Evolutionary conservation across 805 yeast species (phyloP).

Genomic region (Yamadazyma sp.): DNA sequence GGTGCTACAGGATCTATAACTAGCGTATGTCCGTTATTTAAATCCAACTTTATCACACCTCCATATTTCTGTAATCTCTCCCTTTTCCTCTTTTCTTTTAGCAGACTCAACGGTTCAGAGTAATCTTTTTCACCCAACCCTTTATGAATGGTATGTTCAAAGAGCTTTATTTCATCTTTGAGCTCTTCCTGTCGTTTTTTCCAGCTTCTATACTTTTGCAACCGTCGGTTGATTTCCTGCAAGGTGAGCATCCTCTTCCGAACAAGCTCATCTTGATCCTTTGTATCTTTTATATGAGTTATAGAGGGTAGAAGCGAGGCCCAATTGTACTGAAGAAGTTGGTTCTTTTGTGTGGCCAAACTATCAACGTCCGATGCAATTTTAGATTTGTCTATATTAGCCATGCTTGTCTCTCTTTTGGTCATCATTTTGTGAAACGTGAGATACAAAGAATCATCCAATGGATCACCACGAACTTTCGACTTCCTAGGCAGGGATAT

Average conservation of each 20-base stretch:
- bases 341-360: constrained; percentile 42
- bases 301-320: constrained; percentile 42
- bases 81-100: constrained; percentile 23
- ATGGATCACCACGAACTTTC: constrained; percentile 31
- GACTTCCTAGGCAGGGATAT: constrained; percentile 13
- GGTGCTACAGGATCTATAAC: constrained; percentile 39
- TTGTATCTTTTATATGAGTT: constrained; percentile 49
- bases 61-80: constrained; percentile 32
- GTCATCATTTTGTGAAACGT: constrained; percentile 59
- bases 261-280: constrained; percentile 50
- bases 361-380: constrained; percentile 58
- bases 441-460: constrained; percentile 45
- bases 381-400: constrained; percentile 51
- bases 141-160: not conserved
- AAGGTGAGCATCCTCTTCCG: constrained; percentile 53
- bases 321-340: constrained; percentile 49
- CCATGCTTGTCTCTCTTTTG: constrained; percentile 63
- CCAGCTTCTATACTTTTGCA: constrained; percentile 41
- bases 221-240: constrained; percentile 41
- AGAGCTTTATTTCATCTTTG: constrained; percentile 23
- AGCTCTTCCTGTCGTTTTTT: constrained; percentile 30
- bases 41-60: constrained; percentile 33
- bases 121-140: constrained; percentile 22
- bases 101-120: constrained; percentile 21
- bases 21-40: constrained; percentile 38